Evolutionary conservation across 2,329 filamentous ascomycete species (phyloP), one percentile per base, ranked within the genome.

Genomic region (Neoarthrinium moseri): DNA sequence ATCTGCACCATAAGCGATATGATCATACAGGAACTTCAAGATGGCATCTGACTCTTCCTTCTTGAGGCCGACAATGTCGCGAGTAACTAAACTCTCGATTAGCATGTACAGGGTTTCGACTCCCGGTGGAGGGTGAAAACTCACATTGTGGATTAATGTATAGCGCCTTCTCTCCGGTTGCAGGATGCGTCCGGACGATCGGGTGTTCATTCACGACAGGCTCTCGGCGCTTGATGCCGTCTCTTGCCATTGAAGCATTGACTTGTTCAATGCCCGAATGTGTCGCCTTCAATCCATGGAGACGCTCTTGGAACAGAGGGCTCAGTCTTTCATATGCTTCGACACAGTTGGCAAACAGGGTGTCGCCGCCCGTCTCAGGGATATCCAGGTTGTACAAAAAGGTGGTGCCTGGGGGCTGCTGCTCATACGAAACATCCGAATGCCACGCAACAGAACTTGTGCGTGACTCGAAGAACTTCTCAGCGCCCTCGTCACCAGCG

Each of bases 391-490:
- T 76, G 62, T 95, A 95, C 27, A 96, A 68, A 68, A 96, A 95
- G 0, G 91, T 95, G 0, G 90, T 96, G 23, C 90, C 89, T 0
- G 91, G 90, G 2, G 91, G 90, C 68, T 96, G 91, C 54, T 80
- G 72, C 71, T 96, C 91, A 62, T 95, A 96, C 0, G 87, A 88
- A 2, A 95, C 85, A 55, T 96, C 91, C 0, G 84, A 88, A 69
- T 96, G 91, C 90, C 90, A 96, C 6, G 89, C 89, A 2, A 95
- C 83, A 1, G 85, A 88, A 67, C 85, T 92, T 4, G 87, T 91
- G 18, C 87, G 79, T 37, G 81, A 80, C 47, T 59, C 69, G 48
- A 88, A 82, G 65, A 84, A 86, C 29, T 77, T 71, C 12, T 76
- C 67, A 11, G 74, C 77, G 3, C 73, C 77, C 6, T 75, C 80